A percentile compares a stretch with the other conserved stretches of the same genome.
phyloP scores from a whole-genome alignment of 176 grass and related monocot genomes.

The Tillandsia fasciculata region DNA sequence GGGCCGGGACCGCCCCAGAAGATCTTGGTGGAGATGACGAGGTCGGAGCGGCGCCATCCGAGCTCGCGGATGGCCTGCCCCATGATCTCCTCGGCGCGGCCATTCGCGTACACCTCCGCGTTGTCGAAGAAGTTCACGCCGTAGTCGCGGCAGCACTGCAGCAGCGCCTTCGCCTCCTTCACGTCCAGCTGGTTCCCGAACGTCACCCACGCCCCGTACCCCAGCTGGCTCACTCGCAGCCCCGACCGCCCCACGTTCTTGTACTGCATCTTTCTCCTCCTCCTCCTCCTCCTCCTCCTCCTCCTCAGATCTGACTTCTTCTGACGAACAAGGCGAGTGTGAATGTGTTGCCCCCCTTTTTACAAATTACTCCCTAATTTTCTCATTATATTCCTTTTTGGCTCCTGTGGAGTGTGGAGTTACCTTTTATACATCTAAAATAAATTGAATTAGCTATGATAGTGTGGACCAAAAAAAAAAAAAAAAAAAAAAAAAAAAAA shows the following conservation, averaged over 20 bases:
- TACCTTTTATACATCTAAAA: too few relatives aligned
- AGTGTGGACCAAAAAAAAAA: too few relatives aligned
- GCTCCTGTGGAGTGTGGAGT: too few relatives aligned
- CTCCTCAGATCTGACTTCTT: neutral
- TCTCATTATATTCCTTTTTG: too few relatives aligned
- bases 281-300: neutral
- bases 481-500: too few relatives aligned
- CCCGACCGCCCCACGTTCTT: conserved; percentile 88
- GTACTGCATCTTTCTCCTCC: conserved; percentile 65
- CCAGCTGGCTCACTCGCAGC: conserved; percentile 82
- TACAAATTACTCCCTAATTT: too few relatives aligned
- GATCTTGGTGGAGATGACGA: conserved; percentile 98
- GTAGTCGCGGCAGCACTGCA: conserved; percentile 77
- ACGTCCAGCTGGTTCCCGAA: conserved; percentile 98
- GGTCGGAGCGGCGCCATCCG: conserved; percentile 79
- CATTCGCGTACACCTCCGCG: conserved; percentile 90
- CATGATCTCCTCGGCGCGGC: conserved; percentile 99
- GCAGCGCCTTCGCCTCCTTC: conserved; percentile 81
- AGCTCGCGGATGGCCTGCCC: conserved; percentile 96
- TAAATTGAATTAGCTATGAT: too few relatives aligned
- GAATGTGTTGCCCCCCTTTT: too few relatives aligned
- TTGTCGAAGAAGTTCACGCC: conserved; percentile 99
- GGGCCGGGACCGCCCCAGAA: conserved; percentile 91
- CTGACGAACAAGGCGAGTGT: too few relatives aligned
- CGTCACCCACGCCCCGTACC: conserved; percentile 80